Conservation (phyloP, 2,329 filamentous ascomycete species). For the Cladosporium sp. region DNA sequence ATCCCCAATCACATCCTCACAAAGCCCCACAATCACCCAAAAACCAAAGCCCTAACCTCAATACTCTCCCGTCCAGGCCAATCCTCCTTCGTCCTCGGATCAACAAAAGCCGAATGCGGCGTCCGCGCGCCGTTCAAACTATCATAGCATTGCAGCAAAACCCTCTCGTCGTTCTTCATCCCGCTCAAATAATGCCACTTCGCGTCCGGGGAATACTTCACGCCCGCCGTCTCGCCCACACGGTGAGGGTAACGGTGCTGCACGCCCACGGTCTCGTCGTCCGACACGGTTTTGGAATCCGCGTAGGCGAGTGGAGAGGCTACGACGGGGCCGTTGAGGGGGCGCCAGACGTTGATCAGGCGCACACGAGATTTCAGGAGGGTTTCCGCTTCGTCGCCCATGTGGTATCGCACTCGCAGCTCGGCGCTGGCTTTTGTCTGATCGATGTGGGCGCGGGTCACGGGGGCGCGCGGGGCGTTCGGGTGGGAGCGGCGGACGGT, state of each 20-base stretch:
- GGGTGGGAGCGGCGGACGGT: slow-evolving; percentile 68
- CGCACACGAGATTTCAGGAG: slow-evolving; percentile 67
- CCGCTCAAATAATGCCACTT: slow-evolving; percentile 77
- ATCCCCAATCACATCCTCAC: too few relatives aligned
- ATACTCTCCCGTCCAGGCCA: slow-evolving; percentile 70
- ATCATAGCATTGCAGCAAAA: slow-evolving; percentile 49
- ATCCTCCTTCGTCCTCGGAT: slow-evolving; percentile 67
- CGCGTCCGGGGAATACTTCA: slow-evolving; percentile 58
- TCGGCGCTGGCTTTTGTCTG: slow-evolving; percentile 65
- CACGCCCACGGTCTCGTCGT: slow-evolving; percentile 64
- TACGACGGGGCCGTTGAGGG: slow-evolving; percentile 53
- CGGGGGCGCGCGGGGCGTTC: slow-evolving; percentile 60
- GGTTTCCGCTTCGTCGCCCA: slow-evolving; percentile 61
- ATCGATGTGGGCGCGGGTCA: slow-evolving; percentile 73
- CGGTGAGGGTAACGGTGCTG: slow-evolving; percentile 70
- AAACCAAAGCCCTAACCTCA: slow-evolving; percentile 80
- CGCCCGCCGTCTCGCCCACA: slow-evolving; percentile 67
- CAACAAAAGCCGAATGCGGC: slow-evolving; percentile 74
- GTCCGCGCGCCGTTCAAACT: slow-evolving; percentile 36
- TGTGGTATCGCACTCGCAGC: slow-evolving; percentile 63
- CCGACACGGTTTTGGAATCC: slow-evolving; percentile 49
- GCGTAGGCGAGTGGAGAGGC: slow-evolving; percentile 55
- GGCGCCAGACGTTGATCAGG: slow-evolving; percentile 84
- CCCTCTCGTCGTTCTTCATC: slow-evolving; percentile 59
- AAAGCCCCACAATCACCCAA: too few relatives aligned